Evolutionary conservation across 345 rosid species (phyloP).

Genomic region (Psidium friedrichsthalianum): DNA sequence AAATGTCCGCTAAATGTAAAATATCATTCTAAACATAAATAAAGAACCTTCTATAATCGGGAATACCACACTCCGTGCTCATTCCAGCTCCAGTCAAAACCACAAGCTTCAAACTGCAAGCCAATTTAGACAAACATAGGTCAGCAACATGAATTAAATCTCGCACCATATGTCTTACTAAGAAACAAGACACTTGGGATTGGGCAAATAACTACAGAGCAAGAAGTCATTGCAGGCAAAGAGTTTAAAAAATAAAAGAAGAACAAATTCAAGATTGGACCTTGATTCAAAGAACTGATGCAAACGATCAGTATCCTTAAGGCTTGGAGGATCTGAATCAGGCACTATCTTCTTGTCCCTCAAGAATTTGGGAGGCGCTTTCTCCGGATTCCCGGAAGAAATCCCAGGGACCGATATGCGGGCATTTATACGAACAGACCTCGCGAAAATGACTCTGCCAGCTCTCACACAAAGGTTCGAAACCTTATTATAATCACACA

Average conservation of each 20-base stretch:
- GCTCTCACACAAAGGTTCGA: conserved; percentile 10
- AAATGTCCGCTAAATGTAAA: accelerated
- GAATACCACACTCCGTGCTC: conserved; percentile 93
- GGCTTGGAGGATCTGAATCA: conserved; percentile 67
- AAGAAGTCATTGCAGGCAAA: neutral
- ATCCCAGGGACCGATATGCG: conserved; percentile 41
- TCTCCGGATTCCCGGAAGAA: conserved; percentile 13
- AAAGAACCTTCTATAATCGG: conserved; percentile 85
- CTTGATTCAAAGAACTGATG: conserved; percentile 59
- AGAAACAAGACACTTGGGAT: neutral
- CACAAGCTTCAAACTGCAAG: conserved; percentile 50
- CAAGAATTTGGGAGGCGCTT: conserved; percentile 16
- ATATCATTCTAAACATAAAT: neutral
- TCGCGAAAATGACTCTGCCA: conserved; percentile 7
- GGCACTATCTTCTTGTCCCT: conserved; percentile 64
- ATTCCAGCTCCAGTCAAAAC: conserved; percentile 91
- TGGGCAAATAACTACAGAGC: neutral
- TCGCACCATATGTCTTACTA: neutral
- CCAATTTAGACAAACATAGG: neutral
- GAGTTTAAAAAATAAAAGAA: neutral
- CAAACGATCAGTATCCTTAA: conserved; percentile 42
- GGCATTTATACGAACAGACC: conserved; percentile 42
- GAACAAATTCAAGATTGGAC: conserved; percentile 9
- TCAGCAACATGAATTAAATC: neutral
- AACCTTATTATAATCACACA: neutral